Percentiles rank a stretch among this genome's conserved stretches.
Evolutionary conservation across 78 protist species (phyloP).

Genomic region (Goniomonas avonlea): DNA sequence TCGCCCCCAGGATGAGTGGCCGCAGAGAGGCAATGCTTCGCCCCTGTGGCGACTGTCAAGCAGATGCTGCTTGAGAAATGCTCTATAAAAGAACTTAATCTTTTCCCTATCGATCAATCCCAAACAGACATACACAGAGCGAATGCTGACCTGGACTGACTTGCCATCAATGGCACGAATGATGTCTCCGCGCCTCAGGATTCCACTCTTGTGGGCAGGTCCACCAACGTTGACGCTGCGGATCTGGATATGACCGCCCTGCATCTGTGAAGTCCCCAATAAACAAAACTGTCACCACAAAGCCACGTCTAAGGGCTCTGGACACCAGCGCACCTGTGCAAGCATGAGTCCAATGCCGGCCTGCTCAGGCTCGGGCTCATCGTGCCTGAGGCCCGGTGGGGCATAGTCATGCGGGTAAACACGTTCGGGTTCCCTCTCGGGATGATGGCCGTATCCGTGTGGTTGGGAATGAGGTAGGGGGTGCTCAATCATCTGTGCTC

Average conservation of each 20-base stretch:
- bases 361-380: neutral
- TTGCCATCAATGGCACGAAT: neutral
- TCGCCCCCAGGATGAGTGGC: slow-evolving; percentile 8
- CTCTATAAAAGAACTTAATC: no score
- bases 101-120: neutral
- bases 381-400: no score
- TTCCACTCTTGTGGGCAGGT: neutral
- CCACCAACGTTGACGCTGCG: slow-evolving; percentile 16
- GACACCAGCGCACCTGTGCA: slow-evolving; percentile 1
- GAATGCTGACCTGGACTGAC: neutral
- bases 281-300: no score
- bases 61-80: neutral
- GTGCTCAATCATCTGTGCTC: neutral
- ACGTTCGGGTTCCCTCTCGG: no score
- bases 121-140: neutral
- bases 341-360: neutral
- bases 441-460: no score
- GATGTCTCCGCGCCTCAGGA: neutral
- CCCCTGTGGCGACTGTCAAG: neutral
- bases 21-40: neutral
- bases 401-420: no score
- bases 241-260: neutral
- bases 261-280: no score
- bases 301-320: no score
- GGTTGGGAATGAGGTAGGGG: neutral